Evolutionary conservation across 768 basidiomycete species (phyloP).

Genomic region (Rhizopogon vesiculosus): DNA sequence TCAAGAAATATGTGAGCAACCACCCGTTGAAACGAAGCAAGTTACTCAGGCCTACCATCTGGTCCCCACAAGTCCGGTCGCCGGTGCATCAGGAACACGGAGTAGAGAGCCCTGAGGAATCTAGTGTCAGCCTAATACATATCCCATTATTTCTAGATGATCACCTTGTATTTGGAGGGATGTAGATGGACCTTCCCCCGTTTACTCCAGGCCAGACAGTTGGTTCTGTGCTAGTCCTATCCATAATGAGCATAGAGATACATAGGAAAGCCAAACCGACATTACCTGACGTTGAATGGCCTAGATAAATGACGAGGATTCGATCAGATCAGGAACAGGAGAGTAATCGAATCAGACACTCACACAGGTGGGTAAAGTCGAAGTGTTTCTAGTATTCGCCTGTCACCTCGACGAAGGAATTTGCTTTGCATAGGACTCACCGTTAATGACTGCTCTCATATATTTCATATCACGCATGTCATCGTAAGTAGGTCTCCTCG

Average conservation of each 20-base stretch:
- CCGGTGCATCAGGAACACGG: conserved; percentile 55
- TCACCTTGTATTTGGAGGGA: conserved; percentile 28
- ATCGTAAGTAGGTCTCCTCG: conserved; percentile 23
- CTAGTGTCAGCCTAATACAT: neutral
- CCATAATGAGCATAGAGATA: neutral
- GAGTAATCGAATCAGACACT: neutral
- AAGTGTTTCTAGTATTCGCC: conserved; percentile 20
- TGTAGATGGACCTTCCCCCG: conserved; percentile 23
- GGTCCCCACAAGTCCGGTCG: conserved; percentile 64
- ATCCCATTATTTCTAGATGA: neutral
- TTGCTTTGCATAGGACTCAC: conserved; percentile 7
- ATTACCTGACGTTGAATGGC: conserved; percentile 22
- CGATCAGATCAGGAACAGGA: neutral
- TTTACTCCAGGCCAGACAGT: conserved; percentile 18
- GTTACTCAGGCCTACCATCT: conserved; percentile 37
- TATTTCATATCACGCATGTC: conserved; percentile 36
- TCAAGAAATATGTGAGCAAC: neutral
- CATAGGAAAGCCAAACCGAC: too few relatives aligned
- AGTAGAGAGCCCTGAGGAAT: conserved; percentile 34
- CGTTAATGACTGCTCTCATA: conserved; percentile 33
- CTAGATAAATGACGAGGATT: conserved; percentile 2
- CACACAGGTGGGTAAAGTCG: conserved; percentile 28
- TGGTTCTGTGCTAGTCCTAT: conserved; percentile 20
- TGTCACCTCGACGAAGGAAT: neutral
- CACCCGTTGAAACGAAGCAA: neutral